Evolutionary conservation across 768 basidiomycete genomes (phyloP).

Genomic region (Vishniacozyma victoriae): DNA sequence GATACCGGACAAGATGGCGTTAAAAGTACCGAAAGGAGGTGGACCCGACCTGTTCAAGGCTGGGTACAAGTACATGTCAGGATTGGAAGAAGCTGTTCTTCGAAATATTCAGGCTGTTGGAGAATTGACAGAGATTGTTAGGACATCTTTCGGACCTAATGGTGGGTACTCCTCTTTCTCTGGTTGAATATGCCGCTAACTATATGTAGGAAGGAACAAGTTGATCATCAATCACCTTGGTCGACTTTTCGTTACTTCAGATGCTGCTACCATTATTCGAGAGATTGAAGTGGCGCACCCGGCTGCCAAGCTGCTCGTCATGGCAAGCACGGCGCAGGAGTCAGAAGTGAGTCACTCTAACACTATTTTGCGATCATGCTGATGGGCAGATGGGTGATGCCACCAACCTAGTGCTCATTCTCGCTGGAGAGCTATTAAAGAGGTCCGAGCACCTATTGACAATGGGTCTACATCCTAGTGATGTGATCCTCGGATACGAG

Average conservation of each 20-base stretch:
- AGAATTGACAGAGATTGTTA: slow-evolving; percentile 87
- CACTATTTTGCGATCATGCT: not conserved
- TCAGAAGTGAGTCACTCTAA: slow-evolving; percentile 60
- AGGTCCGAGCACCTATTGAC: slow-evolving; percentile 84
- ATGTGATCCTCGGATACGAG: slow-evolving; percentile 91
- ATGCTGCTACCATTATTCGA: slow-evolving; percentile 96
- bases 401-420: slow-evolving; percentile 89
- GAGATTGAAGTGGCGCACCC: slow-evolving; percentile 99
- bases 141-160: slow-evolving; percentile 94
- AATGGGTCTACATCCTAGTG: slow-evolving; percentile 96
- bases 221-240: slow-evolving; percentile 96
- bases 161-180: slow-evolving; percentile 57
- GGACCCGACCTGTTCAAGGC: slow-evolving; percentile 93
- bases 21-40: slow-evolving; percentile 81
- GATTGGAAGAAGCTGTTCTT: slow-evolving; percentile 93
- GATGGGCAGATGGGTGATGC: slow-evolving; percentile 82
- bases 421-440: slow-evolving; percentile 91
- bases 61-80: slow-evolving; percentile 85
- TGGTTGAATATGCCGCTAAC: not conserved
- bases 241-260: slow-evolving; percentile 90
- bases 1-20: slow-evolving; percentile 59
- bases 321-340: slow-evolving; percentile 96
- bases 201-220: slow-evolving; percentile 78
- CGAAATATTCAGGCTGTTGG: slow-evolving; percentile 94
- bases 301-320: slow-evolving; percentile 96